phyloP scores from a whole-genome alignment of 305 asterid genomes.

The Solanum aculeatissimum region DNA sequence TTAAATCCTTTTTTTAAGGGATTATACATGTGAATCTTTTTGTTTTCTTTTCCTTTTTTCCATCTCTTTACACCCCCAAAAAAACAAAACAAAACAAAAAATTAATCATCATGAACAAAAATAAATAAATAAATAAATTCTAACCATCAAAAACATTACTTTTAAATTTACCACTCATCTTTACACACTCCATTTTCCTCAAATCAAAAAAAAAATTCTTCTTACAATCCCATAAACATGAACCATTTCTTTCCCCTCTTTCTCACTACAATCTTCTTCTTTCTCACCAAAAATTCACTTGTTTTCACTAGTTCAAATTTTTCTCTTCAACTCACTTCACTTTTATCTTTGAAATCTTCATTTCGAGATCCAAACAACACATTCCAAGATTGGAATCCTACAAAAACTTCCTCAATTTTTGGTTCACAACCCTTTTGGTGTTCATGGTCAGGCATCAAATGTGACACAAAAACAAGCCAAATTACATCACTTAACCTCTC shows the following conservation, averaged over 20 bases:
- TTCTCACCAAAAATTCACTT: neutral
- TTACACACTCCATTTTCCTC: conserved; percentile 10
- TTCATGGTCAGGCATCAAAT: conserved; percentile 60
- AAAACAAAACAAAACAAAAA: conserved; percentile 35
- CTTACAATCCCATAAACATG: conserved; percentile 25
- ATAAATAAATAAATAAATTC: conserved; percentile 31
- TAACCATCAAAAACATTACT: conserved; percentile 44
- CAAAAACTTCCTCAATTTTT: conserved; percentile 15
- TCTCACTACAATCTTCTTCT: conserved; percentile 2
- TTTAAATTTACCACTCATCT: conserved; percentile 38
- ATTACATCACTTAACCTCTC: conserved; percentile 55
- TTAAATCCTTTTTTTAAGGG: neutral
- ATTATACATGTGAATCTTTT: neutral
- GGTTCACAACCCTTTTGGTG: conserved; percentile 50
- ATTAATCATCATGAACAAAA: conserved; percentile 53
- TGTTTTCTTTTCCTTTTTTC: neutral
- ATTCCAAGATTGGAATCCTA: conserved; percentile 53
- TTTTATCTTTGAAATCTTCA: conserved; percentile 56
- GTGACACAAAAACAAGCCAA: conserved; percentile 34
- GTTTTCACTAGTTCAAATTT: conserved; percentile 2
- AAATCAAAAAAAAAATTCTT: neutral
- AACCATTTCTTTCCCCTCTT: conserved; percentile 6
- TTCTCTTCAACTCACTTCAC: conserved; percentile 27
- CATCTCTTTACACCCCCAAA: conserved; percentile 36
- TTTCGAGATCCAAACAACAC: conserved; percentile 50